Conservation (phyloP, 2,329 filamentous ascomycete genomes). For the Laburnicola sp. region DNA sequence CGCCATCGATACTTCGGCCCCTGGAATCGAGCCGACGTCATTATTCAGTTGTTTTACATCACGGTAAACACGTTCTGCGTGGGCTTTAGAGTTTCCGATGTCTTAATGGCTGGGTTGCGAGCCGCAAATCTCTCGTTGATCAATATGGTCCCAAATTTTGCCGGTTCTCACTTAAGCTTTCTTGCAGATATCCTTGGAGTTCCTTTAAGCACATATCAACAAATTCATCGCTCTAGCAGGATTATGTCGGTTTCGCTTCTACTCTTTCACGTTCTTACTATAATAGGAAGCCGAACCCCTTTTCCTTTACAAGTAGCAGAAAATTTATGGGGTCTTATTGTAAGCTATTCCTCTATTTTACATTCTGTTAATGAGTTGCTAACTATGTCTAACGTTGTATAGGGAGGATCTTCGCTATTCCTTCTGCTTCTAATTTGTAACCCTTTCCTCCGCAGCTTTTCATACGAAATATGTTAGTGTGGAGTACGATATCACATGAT, state of each 20-base stretch:
- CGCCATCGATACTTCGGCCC: slow-evolving; percentile 10
- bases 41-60: slow-evolving; percentile 12
- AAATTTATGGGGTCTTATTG: background rate
- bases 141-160: slow-evolving; percentile 13
- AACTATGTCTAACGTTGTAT: slow-evolving; percentile 6
- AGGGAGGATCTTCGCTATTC: slow-evolving; percentile 10
- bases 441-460: slow-evolving; percentile 8
- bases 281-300: background rate
- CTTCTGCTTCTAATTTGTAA: slow-evolving; percentile 11
- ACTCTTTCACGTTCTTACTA: slow-evolving; percentile 12
- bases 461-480: slow-evolving; percentile 14
- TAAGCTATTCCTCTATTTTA: slow-evolving; percentile 12
- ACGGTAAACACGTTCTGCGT: slow-evolving; percentile 8
- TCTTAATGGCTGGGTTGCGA: slow-evolving; percentile 9
- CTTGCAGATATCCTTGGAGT: slow-evolving; percentile 12
- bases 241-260: slow-evolving; percentile 11
- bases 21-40: slow-evolving; percentile 10
- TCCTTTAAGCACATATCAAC: slow-evolving; percentile 11
- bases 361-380: slow-evolving; percentile 7
- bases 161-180: slow-evolving; percentile 11
- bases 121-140: slow-evolving; percentile 11
- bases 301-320: too few relatives aligned
- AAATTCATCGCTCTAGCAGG: slow-evolving; percentile 11
- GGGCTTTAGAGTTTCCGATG: slow-evolving; percentile 8
- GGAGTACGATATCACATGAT: too few relatives aligned